These are phyloP conservation scores for Spatholobus suberectus DNA, from an alignment of 306 rosid genomes.

Conservation along the genomic window DNA sequence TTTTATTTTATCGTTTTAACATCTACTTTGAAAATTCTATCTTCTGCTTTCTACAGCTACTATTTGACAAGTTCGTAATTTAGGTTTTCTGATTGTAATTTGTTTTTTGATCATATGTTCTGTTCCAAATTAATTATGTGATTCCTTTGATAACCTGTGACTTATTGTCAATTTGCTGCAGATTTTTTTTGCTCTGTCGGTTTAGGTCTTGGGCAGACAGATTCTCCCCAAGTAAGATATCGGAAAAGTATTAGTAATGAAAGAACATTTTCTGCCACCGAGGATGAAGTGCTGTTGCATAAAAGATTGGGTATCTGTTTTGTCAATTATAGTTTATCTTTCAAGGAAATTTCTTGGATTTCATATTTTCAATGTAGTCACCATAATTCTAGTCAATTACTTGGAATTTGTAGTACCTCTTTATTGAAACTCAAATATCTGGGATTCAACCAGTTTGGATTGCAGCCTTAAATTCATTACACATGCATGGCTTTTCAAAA, in stretches of 20 bases:
- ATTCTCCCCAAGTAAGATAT: constrained; percentile 66
- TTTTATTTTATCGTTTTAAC: background rate
- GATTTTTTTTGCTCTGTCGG: constrained; percentile 92
- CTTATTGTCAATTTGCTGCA: constrained; percentile 50
- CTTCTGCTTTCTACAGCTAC: constrained; percentile 25
- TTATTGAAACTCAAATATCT: constrained; percentile 19
- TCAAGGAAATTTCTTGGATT: background rate
- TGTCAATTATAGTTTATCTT: constrained; percentile 22
- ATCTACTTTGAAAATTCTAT: constrained; percentile 13
- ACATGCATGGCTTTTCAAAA: constrained; percentile 18
- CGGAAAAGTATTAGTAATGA: constrained; percentile 93
- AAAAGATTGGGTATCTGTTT: constrained; percentile 64
- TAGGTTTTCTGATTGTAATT: constrained; percentile 12
- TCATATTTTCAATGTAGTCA: constrained; percentile 8
- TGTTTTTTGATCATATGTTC: constrained; percentile 5
- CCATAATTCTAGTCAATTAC: background rate
- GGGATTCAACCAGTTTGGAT: constrained; percentile 19
- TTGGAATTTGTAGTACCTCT: constrained; percentile 26
- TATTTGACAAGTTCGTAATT: background rate
- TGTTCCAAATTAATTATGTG: constrained; percentile 17
- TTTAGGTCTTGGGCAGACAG: constrained; percentile 86
- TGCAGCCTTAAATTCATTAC: constrained; percentile 12
- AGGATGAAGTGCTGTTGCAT: constrained; percentile 60
- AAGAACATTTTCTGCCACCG: constrained; percentile 88
- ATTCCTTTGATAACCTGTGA: constrained; percentile 29